These are phyloP conservation scores for Quercus phellos DNA, from an alignment of 331 rosid genomes.

Conservation along the genomic window DNA sequence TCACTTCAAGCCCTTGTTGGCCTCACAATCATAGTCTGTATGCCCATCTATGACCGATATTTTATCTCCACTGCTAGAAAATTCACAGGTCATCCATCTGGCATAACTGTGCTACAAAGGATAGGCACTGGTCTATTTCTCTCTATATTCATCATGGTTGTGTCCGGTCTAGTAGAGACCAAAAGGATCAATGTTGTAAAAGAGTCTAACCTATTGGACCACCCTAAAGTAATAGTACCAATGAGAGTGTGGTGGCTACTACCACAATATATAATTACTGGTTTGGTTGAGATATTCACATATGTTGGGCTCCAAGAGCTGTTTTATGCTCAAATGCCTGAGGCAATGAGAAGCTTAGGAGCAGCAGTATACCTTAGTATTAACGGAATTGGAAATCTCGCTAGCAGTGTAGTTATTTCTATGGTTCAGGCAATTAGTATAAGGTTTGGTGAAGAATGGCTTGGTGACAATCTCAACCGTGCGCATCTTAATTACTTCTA, in stretches of 20 bases:
- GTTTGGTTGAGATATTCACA: conserved; percentile 28
- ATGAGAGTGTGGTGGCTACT: conserved; percentile 48
- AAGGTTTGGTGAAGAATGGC: conserved; percentile 28
- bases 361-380: conserved; percentile 46
- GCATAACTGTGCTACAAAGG: conserved; percentile 48
- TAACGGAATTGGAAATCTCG: conserved; percentile 42
- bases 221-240: conserved; percentile 35
- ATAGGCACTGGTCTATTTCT: conserved; percentile 42
- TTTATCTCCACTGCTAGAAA: conserved; percentile 31
- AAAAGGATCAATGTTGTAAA: conserved; percentile 30
- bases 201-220: conserved; percentile 19
- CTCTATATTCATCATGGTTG: conserved; percentile 35
- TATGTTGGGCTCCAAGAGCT: conserved; percentile 48
- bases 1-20: conserved; percentile 40
- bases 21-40: conserved; percentile 23
- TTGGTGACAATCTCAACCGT: conserved; percentile 34
- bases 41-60: conserved; percentile 38
- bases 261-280: conserved; percentile 22
- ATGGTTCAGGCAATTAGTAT: conserved; percentile 15
- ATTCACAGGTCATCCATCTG: conserved; percentile 32
- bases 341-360: conserved; percentile 40
- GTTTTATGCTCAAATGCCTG: conserved; percentile 58
- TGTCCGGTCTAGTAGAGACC: conserved; percentile 36
- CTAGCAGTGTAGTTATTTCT: conserved; percentile 21
- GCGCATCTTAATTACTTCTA: conserved; percentile 42